phyloP scores from a whole-genome alignment of 192 early-diverging fungal genomes.

The Lobosporangium transversale region DNA sequence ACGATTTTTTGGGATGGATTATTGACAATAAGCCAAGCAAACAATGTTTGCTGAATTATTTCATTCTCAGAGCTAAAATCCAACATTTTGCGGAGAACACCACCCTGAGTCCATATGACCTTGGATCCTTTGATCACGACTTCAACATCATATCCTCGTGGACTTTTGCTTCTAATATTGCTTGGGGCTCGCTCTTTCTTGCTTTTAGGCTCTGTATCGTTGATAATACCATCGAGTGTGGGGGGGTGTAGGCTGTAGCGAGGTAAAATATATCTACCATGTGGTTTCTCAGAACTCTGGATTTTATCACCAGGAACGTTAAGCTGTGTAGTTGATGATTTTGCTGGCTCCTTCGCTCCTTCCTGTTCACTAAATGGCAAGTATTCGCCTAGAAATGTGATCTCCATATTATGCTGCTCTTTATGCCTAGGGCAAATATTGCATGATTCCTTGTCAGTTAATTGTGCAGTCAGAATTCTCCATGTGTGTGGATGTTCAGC shows the following conservation, averaged over 20 bases:
- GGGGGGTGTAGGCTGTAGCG: constrained; percentile 33
- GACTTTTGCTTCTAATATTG: not conserved
- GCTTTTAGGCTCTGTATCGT: not conserved
- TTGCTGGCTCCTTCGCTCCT: too few relatives aligned
- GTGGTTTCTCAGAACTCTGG: too few relatives aligned
- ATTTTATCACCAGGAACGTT: too few relatives aligned
- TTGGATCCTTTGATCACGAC: constrained; percentile 30
- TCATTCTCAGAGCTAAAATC: constrained; percentile 43
- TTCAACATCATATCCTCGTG: constrained; percentile 51
- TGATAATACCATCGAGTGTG: constrained; percentile 23
- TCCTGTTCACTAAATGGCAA: not conserved
- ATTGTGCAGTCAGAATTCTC: too few relatives aligned
- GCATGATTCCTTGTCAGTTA: too few relatives aligned
- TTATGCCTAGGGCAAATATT: too few relatives aligned
- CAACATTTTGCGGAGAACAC: constrained; percentile 46
- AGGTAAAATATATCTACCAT: not conserved
- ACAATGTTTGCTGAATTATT: constrained; percentile 47
- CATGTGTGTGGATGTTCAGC: too few relatives aligned
- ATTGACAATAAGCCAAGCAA: constrained; percentile 54
- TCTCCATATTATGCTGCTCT: too few relatives aligned
- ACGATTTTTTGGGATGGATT: not conserved
- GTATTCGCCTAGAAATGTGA: constrained; percentile 27
- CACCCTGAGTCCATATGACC: constrained; percentile 53
- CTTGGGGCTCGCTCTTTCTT: not conserved
- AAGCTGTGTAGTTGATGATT: too few relatives aligned